Percentiles rank a stretch among this genome's conserved stretches.
These are phyloP conservation scores for Metarhizium album DNA, from an alignment of 2,329 filamentous ascomycete genomes.

Conservation along the genomic window DNA sequence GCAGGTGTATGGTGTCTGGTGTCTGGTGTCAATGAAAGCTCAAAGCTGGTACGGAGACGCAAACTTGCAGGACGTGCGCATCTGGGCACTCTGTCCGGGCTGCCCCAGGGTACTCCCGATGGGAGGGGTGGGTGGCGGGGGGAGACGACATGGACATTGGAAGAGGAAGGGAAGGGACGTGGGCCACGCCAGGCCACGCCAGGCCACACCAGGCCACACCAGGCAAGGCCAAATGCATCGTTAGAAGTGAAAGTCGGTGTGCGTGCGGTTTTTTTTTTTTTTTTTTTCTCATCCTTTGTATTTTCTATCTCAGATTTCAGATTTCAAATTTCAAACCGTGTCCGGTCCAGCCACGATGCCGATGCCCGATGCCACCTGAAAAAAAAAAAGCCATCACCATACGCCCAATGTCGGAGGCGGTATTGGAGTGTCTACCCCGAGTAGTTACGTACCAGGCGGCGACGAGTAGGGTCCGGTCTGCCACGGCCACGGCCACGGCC, in stretches of 20 bases:
- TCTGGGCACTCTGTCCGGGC: too few species aligned
- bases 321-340: too few species aligned
- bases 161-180: not conserved
- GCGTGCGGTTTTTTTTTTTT: not conserved
- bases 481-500: not conserved
- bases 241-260: constrained; percentile 2
- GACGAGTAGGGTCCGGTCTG: too few species aligned
- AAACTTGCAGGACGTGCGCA: too few species aligned
- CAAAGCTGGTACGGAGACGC: too few species aligned
- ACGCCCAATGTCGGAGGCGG: not conserved
- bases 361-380: too few species aligned
- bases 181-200: not conserved
- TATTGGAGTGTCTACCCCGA: too few species aligned
- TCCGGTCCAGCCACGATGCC: too few species aligned
- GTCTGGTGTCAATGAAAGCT: too few species aligned
- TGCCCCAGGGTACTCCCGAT: not conserved
- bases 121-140: not conserved
- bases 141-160: not conserved
- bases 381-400: not conserved
- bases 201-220: not conserved
- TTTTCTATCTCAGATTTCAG: not conserved
- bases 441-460: too few species aligned
- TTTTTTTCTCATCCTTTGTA: not conserved
- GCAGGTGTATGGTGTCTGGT: constrained; percentile 9
- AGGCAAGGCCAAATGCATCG: not conserved